Percentiles rank a stretch among this genome's conserved stretches.
These are phyloP conservation scores for Lactarius quietus DNA, from an alignment of 768 basidiomycete species.

Conservation along the genomic window DNA sequence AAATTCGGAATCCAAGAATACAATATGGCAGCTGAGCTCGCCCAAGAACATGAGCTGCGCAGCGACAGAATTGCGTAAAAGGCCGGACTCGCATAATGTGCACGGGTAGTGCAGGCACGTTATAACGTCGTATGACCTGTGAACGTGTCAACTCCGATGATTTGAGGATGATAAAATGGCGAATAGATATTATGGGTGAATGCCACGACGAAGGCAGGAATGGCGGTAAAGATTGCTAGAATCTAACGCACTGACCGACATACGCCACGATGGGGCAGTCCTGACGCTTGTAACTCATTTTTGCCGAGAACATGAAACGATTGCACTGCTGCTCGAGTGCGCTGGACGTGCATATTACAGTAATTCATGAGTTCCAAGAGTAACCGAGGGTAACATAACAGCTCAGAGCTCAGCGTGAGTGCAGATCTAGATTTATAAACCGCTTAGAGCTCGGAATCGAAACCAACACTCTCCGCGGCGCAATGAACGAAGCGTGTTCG, in stretches of 20 bases:
- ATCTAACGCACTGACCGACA: not conserved
- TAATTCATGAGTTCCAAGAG: not conserved
- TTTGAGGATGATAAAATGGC: not conserved
- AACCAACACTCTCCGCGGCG: not conserved
- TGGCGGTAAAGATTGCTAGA: not conserved
- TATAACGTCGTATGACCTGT: not conserved
- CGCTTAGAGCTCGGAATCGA: not conserved
- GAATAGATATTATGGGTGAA: not conserved
- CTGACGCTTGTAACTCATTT: not conserved
- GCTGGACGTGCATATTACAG: not conserved
- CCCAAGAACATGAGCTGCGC: not conserved
- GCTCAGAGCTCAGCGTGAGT: not conserved
- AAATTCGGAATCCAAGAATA: not conserved
- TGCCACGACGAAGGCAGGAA: not conserved
- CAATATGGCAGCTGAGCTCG: slow-evolving; percentile 18
- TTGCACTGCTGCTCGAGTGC: not conserved
- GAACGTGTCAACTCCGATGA: not conserved
- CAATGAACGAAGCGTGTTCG: not conserved
- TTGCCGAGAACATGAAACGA: slow-evolving; percentile 3
- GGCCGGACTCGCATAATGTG: not conserved
- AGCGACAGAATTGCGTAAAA: not conserved
- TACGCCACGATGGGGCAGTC: not conserved
- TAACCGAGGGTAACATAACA: not conserved
- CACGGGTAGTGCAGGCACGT: not conserved
- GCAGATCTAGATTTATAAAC: slow-evolving; percentile 6